Conservation (phyloP, 1,284 basidiomycete species). For the Takashimella koratensis region DNA sequence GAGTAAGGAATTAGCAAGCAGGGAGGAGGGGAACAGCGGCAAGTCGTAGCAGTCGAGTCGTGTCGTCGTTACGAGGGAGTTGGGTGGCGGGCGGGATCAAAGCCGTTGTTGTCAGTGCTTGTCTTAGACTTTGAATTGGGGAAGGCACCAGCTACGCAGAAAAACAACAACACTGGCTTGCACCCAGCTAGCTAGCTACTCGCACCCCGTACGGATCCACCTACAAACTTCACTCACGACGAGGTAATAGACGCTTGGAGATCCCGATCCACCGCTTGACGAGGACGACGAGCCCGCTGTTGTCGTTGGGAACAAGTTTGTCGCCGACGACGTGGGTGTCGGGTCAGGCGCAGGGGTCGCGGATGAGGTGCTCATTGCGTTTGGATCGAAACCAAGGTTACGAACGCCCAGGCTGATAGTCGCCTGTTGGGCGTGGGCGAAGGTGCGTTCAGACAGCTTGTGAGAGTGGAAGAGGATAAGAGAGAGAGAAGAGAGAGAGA, state of each 20-base stretch:
- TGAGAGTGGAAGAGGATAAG: neutral
- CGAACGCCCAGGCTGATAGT: neutral
- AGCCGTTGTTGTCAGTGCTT: too few relatives aligned
- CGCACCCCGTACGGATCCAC: too few relatives aligned
- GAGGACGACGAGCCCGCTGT: neutral
- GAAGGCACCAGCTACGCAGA: too few relatives aligned
- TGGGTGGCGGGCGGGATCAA: too few relatives aligned
- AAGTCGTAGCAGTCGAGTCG: too few relatives aligned
- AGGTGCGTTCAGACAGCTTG: neutral
- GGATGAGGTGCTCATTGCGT: conserved; percentile 7
- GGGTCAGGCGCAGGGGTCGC: conserved; percentile 3
- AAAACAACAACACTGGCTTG: too few relatives aligned
- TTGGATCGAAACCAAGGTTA: conserved; percentile 10
- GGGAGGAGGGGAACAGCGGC: too few relatives aligned
- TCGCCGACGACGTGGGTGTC: neutral
- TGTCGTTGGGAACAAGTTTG: conserved; percentile 4
- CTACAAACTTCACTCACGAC: neutral
- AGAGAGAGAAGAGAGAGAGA: neutral
- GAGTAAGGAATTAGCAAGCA: too few relatives aligned
- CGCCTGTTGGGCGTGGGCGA: neutral
- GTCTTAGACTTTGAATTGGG: too few relatives aligned
- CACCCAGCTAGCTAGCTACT: too few relatives aligned
- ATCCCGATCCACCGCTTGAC: neutral
- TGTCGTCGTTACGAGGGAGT: too few relatives aligned
- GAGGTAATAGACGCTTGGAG: conserved; percentile 3